Evolutionary conservation across 2,329 filamentous ascomycete species (phyloP).

Genomic region (Zasmidium cellare): DNA sequence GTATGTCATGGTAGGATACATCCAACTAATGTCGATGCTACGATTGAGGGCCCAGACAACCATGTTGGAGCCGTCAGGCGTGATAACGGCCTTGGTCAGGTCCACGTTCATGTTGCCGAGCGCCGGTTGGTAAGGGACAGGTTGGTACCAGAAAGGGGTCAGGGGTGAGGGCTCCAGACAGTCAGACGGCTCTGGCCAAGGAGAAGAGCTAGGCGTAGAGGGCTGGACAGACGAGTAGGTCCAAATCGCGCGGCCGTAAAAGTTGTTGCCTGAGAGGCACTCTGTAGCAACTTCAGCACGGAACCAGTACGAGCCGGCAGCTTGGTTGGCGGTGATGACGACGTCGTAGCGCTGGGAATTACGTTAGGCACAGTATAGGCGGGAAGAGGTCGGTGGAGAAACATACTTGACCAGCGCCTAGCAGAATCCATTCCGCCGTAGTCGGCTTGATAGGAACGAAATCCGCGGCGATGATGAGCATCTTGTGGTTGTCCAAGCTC

Average conservation of each 20-base stretch:
- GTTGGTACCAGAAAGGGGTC: constrained; percentile 33
- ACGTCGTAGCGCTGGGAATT: constrained; percentile 50
- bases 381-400: no score
- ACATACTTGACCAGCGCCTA: constrained; percentile 56
- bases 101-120: constrained; percentile 37
- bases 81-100: constrained; percentile 28
- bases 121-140: constrained; percentile 35
- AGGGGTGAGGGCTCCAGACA: constrained; percentile 35
- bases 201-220: constrained; percentile 21
- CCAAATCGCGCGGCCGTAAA: constrained; percentile 32
- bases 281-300: constrained; percentile 18
- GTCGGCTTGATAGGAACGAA: constrained; percentile 43
- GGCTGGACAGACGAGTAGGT: constrained; percentile 30
- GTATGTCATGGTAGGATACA: constrained; percentile 47
- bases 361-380: no score
- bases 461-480: constrained; percentile 44
- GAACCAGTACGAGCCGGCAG: constrained; percentile 35
- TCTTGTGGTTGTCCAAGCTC: constrained; percentile 47
- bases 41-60: constrained; percentile 38
- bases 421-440: constrained; percentile 42
- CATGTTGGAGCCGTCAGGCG: constrained; percentile 37
- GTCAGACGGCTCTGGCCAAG: constrained; percentile 41
- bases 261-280: constrained; percentile 19
- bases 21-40: constrained; percentile 45
- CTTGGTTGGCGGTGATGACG: constrained; percentile 35